phyloP scores from a whole-genome alignment of 2,329 filamentous ascomycete genomes.

The Albifimbria verrucaria region DNA sequence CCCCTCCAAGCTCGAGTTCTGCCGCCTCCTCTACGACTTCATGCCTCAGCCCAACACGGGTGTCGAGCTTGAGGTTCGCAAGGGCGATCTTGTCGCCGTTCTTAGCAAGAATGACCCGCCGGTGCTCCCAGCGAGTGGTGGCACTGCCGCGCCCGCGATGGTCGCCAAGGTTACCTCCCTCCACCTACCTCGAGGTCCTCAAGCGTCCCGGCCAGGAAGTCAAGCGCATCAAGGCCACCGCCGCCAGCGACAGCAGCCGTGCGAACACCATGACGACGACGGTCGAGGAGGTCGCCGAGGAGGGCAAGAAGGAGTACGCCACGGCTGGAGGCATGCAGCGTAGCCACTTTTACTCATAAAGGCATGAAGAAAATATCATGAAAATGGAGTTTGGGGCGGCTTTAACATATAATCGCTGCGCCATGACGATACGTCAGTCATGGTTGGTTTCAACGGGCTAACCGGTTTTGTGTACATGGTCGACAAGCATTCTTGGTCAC shows the following conservation, averaged over 20 bases:
- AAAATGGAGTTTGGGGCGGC: no score
- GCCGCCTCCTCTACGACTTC: slow-evolving; percentile 92
- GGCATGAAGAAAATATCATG: no score
- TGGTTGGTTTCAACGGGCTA: no score
- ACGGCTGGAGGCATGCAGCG: slow-evolving; percentile 55
- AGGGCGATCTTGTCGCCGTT: slow-evolving; percentile 93
- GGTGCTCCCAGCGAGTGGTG: slow-evolving; percentile 96
- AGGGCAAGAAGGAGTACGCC: slow-evolving; percentile 49
- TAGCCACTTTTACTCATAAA: slow-evolving; percentile 55
- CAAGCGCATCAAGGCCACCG: slow-evolving; percentile 49
- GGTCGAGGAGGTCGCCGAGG: slow-evolving; percentile 27
- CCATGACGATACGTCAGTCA: neutral
- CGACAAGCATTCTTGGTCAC: no score
- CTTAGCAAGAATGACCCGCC: slow-evolving; percentile 89
- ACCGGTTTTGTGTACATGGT: no score
- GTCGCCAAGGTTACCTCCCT: slow-evolving; percentile 89
- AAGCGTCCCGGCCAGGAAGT: slow-evolving; percentile 48
- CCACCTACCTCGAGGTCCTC: slow-evolving; percentile 81
- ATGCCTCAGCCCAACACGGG: slow-evolving; percentile 68
- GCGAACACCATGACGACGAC: slow-evolving; percentile 49
- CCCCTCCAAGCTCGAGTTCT: slow-evolving; percentile 92
- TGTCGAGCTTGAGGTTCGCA: slow-evolving; percentile 87
- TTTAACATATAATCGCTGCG: no score
- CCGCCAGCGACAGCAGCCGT: slow-evolving; percentile 43
- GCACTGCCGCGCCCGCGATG: slow-evolving; percentile 87